Conservation (phyloP, 1,139 yeast species). For the Yamadazyma mexicana region DNA sequence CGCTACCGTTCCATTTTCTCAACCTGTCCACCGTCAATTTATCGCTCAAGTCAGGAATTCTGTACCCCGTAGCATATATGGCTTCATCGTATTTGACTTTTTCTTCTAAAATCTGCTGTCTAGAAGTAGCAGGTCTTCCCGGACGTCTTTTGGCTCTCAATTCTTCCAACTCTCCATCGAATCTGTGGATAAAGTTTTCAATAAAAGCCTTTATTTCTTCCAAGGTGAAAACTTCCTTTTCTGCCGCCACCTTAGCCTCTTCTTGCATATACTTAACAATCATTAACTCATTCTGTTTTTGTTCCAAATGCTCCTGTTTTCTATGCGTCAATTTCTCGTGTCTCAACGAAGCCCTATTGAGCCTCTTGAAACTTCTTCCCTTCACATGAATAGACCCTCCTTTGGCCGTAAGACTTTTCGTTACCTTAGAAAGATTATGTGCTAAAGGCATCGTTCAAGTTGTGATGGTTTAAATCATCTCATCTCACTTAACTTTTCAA, state of each 20-base stretch:
- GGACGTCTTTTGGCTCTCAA: conserved; percentile 67
- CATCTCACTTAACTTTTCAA: not conserved
- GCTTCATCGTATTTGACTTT: conserved; percentile 59
- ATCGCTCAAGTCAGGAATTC: conserved; percentile 71
- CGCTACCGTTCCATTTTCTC: conserved; percentile 76
- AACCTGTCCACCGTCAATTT: conserved; percentile 57
- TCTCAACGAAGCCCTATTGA: conserved; percentile 82
- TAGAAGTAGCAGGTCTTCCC: conserved; percentile 79
- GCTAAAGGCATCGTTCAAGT: conserved; percentile 80
- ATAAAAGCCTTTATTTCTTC: conserved; percentile 64
- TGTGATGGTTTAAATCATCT: conserved; percentile 12
- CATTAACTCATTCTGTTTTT: conserved; percentile 57
- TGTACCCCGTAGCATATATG: conserved; percentile 68
- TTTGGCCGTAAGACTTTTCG: conserved; percentile 58
- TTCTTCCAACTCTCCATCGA: conserved; percentile 67
- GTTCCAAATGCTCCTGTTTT: conserved; percentile 56
- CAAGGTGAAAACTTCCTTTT: conserved; percentile 42
- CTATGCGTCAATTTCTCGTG: conserved; percentile 65
- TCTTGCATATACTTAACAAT: conserved; percentile 68
- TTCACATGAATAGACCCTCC: conserved; percentile 71
- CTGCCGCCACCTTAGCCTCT: conserved; percentile 48
- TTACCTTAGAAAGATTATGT: conserved; percentile 71
- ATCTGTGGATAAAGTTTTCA: conserved; percentile 63
- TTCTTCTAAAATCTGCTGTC: conserved; percentile 67
- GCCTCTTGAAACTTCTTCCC: conserved; percentile 83